Base-by-base conservation (phyloP, 495 filamentous ascomycete species). In the Neurospora sublineolata region DNA sequence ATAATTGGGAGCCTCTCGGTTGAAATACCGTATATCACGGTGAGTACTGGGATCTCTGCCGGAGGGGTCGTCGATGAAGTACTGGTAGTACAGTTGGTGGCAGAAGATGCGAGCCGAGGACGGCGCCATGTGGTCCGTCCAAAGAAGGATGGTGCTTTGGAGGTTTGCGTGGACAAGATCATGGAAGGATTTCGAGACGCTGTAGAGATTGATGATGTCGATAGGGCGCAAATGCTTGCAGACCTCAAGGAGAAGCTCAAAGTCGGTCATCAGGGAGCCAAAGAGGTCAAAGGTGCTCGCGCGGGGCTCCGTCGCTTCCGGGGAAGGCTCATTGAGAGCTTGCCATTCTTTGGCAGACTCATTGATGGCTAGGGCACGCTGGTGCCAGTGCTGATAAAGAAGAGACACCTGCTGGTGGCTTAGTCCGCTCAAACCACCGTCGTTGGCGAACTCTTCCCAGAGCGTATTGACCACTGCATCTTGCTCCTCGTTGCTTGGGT, bases 111-210 rank as follows among this genome's bases (percentile, higher is more conserved):
- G 71, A 14, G 82, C 80, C 9, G 86, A 80, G 23, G 81, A 81
- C 0, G 83, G 81, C 4, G 84, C 84, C 72, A 83, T 81, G 68
- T 72, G 42, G 11, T 39, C 58, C 8, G 77, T 73, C 75, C 76
- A 78, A 33, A 67, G 37, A 14, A 71, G 40, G 40, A 82, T 74
- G 68, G 81, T 79, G 72, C 82, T 81, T 33, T 78, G 70, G 68
- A 86, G 76, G 75, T 86, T 74, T 36, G 70, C 52, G 71, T 88
- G 85, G 73, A 89, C 72, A 58, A 85, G 78, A 11, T 73, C 46
- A 75, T 90, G 84, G 78, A 90, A 90, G 44, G 80, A 75, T 69
- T 83, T 86, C 72, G 84, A 86, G 69, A 88, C 84, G 73, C 85
- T 77, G 78, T 89, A 89, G 20, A 92, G 82, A 20, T 78, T 80